Base-by-base conservation (phyloP, 169 alveolate species). In the Plasmodium billcollinsi region DNA sequence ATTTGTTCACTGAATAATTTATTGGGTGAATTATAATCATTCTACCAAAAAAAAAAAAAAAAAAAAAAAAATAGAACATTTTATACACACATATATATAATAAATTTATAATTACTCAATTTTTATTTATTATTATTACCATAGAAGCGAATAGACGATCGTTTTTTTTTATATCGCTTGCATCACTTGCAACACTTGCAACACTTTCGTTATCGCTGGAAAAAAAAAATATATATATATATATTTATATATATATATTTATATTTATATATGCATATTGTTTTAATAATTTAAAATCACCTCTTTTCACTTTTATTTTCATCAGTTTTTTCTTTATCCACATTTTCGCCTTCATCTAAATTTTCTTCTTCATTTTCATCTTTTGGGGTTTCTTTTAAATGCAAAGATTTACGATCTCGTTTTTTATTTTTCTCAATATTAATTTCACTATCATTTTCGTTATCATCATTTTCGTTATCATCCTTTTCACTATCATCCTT, bases 121-220 rank as follows among this genome's bases (percentile, higher is more conserved):
- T 26, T 67, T 14, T 52, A 2, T 26, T 20, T 24, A 14, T 67
- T 26, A 24, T 9, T 26, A 43, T 66, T 80, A 80, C 90, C 80
- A 80, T 29, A 21, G 90, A 80, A 18, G 90, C 69, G 69, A 80
- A 80, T 47, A 80, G 14, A 8, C 90, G 90, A 20, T 80, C 90
- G 50, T 67, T 80, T 61, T 80, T 80, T 62, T 80, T 80, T n/a
- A 67, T 54, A 43, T 80, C 83, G 33, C 90, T 58, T n/a, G 29
- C 18, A 54, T 54, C 90, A 47, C 90, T 80, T 49, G 67, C 3
- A 14, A 20, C 90, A 47, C 90, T 80, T 49, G 67, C 3, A 14
- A 20, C 85, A 70, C 90, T 80, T 39, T 80, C 90, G 24, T 50
- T 80, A 67, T 70, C 80, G 45, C 80, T 80, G 65, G 12, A 61